phyloP scores from a whole-genome alignment of 78 protist genomes.

The Emiliania huxleyi region DNA sequence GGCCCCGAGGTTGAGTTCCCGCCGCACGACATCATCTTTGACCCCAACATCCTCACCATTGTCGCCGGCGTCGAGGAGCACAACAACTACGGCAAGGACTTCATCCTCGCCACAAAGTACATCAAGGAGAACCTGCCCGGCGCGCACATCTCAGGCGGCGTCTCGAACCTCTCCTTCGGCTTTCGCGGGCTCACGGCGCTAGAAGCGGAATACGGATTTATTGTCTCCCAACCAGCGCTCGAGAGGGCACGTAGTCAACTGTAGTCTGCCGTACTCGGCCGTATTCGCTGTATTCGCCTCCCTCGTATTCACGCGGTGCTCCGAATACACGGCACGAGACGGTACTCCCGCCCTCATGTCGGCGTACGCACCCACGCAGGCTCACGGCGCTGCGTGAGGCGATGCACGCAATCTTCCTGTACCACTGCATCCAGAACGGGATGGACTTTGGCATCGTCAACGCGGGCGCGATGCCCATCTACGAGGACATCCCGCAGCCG shows the following conservation, averaged over 20 bases:
- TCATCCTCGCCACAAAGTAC: constrained; percentile 77
- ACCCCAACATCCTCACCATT: constrained; percentile 96
- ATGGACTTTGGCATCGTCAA: constrained; percentile 99
- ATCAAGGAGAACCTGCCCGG: constrained; percentile 79
- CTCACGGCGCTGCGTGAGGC: constrained; percentile 86
- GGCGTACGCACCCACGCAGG: no score
- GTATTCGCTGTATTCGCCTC: no score
- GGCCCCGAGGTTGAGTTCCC: constrained; percentile 66
- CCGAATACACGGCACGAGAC: no score
- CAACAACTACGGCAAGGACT: constrained; percentile 91
- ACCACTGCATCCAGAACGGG: constrained; percentile 67
- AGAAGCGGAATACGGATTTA: no score
- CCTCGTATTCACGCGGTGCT: no score
- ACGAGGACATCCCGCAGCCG: constrained; percentile 78
- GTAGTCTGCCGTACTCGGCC: no score
- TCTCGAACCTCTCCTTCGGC: constrained; percentile 97
- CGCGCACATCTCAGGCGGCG: constrained; percentile 87
- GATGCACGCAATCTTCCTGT: constrained; percentile 94
- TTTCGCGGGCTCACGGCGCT: constrained; percentile 96
- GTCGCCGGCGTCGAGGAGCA: constrained; percentile 97
- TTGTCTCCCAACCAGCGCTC: no score
- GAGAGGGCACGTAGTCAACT: no score
- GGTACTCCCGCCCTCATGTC: no score
- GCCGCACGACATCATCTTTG: constrained; percentile 96
- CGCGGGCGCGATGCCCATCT: constrained; percentile 91